Evolutionary conservation across 345 rosid species (phyloP).

Genomic region (Populus euphratica): DNA sequence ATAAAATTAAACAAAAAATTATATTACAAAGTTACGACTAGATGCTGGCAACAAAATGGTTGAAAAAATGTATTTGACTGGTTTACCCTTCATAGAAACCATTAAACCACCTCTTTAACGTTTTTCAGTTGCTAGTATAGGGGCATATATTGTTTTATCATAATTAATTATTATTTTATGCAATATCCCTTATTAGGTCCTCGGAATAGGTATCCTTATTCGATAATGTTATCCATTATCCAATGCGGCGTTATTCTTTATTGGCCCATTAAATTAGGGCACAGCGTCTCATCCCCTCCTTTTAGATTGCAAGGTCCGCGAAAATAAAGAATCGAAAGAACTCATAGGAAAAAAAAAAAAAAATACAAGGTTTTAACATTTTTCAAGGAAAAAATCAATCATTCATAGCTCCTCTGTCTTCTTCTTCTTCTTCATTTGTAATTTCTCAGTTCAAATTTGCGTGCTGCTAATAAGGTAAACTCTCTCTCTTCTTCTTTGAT

Average conservation of each 20-base stretch:
- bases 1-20: no score
- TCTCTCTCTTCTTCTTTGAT: not conserved
- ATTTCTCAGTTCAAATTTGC: not conserved
- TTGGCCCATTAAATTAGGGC: not conserved
- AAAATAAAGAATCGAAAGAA: not conserved
- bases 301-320: not conserved
- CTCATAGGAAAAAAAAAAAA: not conserved
- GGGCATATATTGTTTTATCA: not conserved
- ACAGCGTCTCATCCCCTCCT: not conserved
- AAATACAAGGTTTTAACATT: slow-evolving; percentile 8
- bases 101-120: no score
- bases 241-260: not conserved
- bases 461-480: slow-evolving; percentile 1
- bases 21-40: no score
- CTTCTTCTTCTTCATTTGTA: not conserved
- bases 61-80: no score
- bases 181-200: not conserved
- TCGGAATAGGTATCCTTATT: not conserved
- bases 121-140: no score
- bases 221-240: not conserved
- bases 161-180: not conserved
- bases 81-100: no score
- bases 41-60: no score
- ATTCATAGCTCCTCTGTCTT: not conserved
- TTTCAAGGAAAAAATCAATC: not conserved